phyloP scores from a whole-genome alignment of 1,139 yeast species.

The Pichia sp. region DNA sequence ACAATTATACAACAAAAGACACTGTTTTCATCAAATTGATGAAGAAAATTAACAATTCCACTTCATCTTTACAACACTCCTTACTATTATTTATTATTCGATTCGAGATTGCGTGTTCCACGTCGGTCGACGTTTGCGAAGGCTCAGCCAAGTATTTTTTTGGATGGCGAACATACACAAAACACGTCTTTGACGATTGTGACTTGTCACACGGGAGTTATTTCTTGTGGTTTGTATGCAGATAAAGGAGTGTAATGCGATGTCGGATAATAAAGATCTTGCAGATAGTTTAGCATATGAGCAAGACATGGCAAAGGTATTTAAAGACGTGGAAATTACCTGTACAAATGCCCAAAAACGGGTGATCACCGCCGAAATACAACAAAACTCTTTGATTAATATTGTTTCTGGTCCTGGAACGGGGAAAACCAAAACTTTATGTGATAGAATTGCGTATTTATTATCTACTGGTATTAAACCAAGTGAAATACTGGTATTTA shows the following conservation, averaged over 20 bases:
- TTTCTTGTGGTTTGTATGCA: background rate
- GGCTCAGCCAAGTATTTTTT: background rate
- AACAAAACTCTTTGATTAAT: constrained; percentile 37
- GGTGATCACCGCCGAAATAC: constrained; percentile 20
- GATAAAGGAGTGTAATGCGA: background rate
- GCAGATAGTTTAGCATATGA: background rate
- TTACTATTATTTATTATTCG: background rate
- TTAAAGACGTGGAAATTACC: constrained; percentile 14
- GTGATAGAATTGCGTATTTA: constrained; percentile 46
- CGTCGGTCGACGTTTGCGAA: background rate
- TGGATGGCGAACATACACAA: background rate
- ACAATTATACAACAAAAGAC: background rate
- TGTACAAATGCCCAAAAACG: constrained; percentile 26
- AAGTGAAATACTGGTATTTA: constrained; percentile 50
- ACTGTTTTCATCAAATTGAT: background rate
- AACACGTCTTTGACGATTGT: background rate
- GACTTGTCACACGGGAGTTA: background rate
- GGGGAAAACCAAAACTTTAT: constrained; percentile 64
- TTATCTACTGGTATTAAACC: constrained; percentile 40
- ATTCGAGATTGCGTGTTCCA: background rate
- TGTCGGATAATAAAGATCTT: background rate
- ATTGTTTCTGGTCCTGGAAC: constrained; percentile 71
- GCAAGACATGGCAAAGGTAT: background rate
- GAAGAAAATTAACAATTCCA: background rate
- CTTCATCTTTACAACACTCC: background rate